These are phyloP conservation scores for Pseudopyricularia javanii DNA, from an alignment of 2,329 filamentous ascomycete species.

Conservation along the genomic window DNA sequence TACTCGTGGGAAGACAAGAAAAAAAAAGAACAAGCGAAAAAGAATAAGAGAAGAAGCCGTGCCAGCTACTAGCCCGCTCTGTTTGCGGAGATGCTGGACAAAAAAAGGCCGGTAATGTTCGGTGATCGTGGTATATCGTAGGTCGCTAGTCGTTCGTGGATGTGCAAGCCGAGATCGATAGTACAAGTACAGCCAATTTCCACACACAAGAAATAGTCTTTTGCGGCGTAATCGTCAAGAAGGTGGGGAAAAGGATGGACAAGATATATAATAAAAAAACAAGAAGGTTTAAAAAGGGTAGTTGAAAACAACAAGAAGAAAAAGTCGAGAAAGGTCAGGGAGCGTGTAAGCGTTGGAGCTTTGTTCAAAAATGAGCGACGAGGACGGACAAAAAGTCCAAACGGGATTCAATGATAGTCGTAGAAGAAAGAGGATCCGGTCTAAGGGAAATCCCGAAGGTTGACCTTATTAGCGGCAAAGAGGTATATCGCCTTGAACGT, in stretches of 20 bases:
- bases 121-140: not conserved
- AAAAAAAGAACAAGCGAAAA: conserved; percentile 2
- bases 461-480: conserved; percentile 2
- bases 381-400: not conserved
- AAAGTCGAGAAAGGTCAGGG: conserved; percentile 4
- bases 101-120: not conserved
- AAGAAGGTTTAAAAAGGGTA: conserved; percentile 1
- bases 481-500: not conserved
- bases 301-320: conserved; percentile 5
- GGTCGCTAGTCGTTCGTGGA: not conserved
- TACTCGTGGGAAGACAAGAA: conserved; percentile 4
- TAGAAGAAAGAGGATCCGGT: not conserved
- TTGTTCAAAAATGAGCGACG: not conserved
- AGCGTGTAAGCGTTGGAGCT: too few relatives aligned
- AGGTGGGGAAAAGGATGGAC: not conserved
- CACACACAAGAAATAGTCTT: not conserved
- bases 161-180: not conserved
- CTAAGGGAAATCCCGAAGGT: not conserved
- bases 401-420: not conserved
- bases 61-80: not conserved
- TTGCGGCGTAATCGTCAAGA: not conserved
- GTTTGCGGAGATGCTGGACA: not conserved
- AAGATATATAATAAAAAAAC: conserved; percentile 1
- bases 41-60: conserved; percentile 1
- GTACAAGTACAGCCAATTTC: not conserved